phyloP scores from a whole-genome alignment of 163 green algal species.

The Scenedesmus sp. region DNA sequence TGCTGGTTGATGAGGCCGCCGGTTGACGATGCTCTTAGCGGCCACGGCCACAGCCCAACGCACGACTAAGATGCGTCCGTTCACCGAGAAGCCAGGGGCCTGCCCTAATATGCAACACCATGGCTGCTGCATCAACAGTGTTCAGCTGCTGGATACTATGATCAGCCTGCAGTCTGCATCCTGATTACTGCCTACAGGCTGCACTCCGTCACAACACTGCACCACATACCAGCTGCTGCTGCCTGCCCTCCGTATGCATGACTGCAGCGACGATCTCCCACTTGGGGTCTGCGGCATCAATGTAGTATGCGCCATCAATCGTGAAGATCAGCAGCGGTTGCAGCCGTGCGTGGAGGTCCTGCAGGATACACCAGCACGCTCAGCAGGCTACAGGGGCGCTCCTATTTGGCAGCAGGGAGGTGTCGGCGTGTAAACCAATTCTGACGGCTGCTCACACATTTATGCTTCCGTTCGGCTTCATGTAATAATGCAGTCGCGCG shows the following conservation, averaged over 20 bases:
- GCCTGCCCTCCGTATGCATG: conserved; percentile 14
- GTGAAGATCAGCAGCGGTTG: conserved; percentile 92
- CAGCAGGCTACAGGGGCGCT: too few relatives aligned
- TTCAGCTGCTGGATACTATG: too few relatives aligned
- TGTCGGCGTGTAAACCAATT: too few relatives aligned
- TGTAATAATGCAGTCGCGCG: neutral
- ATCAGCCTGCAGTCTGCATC: neutral
- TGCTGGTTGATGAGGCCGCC: too few relatives aligned
- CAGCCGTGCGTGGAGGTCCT: conserved; percentile 85
- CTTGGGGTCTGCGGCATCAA: conserved; percentile 82
- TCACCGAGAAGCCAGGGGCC: too few relatives aligned
- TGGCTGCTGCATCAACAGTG: neutral
- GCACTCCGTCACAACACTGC: neutral
- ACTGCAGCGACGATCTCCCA: conserved; percentile 88
- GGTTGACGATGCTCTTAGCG: too few relatives aligned
- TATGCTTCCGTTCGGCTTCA: too few relatives aligned
- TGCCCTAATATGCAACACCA: too few relatives aligned
- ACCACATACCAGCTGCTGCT: conserved; percentile 57
- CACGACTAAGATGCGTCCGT: too few relatives aligned
- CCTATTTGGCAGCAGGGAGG: too few relatives aligned
- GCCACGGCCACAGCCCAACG: too few relatives aligned
- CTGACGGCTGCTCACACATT: too few relatives aligned
- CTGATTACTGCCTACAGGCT: neutral
- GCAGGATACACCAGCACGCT: neutral
- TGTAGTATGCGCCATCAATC: conserved; percentile 86